Percentiles rank a stretch among this genome's conserved stretches.
Evolutionary conservation across 2,329 filamentous ascomycete genomes (phyloP).

Genomic region (Colletotrichum gloeosporioides): DNA sequence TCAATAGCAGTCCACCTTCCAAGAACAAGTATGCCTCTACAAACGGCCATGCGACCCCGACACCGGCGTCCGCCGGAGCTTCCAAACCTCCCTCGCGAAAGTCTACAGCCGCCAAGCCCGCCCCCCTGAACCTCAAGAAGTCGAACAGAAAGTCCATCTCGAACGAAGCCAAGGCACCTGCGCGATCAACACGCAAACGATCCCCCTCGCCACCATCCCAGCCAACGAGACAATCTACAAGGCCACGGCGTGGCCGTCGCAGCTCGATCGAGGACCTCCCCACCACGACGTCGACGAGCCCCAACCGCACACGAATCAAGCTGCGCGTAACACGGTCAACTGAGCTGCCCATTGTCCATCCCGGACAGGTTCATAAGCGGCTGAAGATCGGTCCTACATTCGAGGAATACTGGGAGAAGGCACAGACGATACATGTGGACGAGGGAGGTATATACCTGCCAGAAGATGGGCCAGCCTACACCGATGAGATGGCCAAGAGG

Average conservation of each 20-base stretch:
- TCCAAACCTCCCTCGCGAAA: constrained; percentile 31
- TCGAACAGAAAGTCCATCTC: constrained; percentile 34
- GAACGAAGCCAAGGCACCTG: constrained; percentile 33
- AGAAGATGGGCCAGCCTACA: constrained; percentile 63
- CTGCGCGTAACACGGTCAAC: constrained; percentile 50
- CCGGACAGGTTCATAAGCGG: constrained; percentile 59
- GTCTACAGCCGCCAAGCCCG: constrained; percentile 10
- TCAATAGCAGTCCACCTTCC: constrained; percentile 37
- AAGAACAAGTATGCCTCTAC: constrained; percentile 30
- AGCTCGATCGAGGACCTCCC: constrained; percentile 32
- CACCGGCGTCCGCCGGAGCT: constrained; percentile 32
- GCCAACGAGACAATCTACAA: constrained; percentile 43
- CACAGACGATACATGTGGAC: constrained; percentile 57
- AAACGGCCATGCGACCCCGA: constrained; percentile 31
- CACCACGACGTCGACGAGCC: constrained; percentile 20
- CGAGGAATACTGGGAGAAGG: constrained; percentile 61
- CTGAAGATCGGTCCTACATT: constrained; percentile 60
- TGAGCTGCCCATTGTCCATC: constrained; percentile 63
- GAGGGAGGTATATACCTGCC: constrained; percentile 61
- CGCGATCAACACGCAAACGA: constrained; percentile 41
- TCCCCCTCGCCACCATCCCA: constrained; percentile 46
- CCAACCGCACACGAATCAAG: constrained; percentile 49
- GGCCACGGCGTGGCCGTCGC: constrained; percentile 49
- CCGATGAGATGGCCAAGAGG: constrained; percentile 64
- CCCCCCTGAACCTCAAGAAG: constrained; percentile 26